These are phyloP conservation scores for Brassica hybrid DNA, from an alignment of 441 rosid species.

Conservation along the genomic window DNA sequence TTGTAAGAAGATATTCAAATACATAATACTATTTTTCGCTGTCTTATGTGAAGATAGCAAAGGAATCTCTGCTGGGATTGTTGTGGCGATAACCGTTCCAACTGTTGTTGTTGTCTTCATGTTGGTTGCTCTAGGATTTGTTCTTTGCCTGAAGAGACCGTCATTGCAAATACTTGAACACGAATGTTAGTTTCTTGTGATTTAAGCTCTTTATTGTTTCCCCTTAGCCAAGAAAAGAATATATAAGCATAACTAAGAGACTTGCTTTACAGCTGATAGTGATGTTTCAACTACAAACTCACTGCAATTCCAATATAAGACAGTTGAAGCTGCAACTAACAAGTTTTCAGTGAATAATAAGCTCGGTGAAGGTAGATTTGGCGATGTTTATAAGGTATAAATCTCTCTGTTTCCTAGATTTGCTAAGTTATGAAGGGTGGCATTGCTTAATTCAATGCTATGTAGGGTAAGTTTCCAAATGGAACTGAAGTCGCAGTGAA, in stretches of 20 bases:
- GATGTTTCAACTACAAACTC: conserved; percentile 38
- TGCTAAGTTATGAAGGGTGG: background rate
- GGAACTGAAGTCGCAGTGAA: conserved; percentile 54
- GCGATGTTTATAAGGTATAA: conserved; percentile 55
- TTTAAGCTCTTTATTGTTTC: background rate
- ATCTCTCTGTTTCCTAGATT: background rate
- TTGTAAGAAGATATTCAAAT: background rate
- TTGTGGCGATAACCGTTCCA: conserved; percentile 23
- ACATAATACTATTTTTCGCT: background rate
- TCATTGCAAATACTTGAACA: background rate
- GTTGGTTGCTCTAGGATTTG: conserved; percentile 9
- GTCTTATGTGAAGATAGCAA: background rate
- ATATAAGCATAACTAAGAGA: background rate
- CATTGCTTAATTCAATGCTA: background rate
- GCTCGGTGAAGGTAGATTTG: conserved; percentile 64
- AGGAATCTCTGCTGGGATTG: conserved; percentile 18
- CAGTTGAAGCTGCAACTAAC: conserved; percentile 47
- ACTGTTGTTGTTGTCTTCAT: conserved; percentile 3
- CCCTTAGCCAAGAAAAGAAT: background rate
- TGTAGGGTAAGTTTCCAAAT: conserved; percentile 43
- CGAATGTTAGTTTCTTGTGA: conserved; percentile 29
- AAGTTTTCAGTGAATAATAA: conserved; percentile 46
- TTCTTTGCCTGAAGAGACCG: conserved; percentile 5
- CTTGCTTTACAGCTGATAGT: conserved; percentile 32
- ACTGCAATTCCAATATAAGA: conserved; percentile 44